Percentiles rank a stretch among this genome's conserved stretches.
These are phyloP conservation scores for Hansenula lynferdii DNA, from an alignment of 1,139 yeast genomes.

Conservation along the genomic window DNA sequence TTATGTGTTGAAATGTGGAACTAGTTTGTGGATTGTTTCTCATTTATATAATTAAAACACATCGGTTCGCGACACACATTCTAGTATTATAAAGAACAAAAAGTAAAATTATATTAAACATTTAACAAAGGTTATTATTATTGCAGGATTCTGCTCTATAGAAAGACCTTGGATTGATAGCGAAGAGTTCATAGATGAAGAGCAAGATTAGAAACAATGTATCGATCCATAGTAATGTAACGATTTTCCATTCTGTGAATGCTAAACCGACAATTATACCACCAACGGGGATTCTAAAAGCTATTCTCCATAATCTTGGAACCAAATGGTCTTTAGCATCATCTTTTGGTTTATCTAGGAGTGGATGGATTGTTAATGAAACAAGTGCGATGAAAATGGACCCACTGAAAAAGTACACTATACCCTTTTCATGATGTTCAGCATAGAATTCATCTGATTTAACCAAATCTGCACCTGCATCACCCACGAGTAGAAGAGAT, in stretches of 20 bases:
- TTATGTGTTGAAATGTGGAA: too few relatives aligned
- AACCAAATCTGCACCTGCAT: conserved; percentile 52
- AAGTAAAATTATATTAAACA: background rate
- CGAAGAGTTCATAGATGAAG: conserved; percentile 12
- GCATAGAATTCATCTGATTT: conserved; percentile 7
- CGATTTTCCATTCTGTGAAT: conserved; percentile 13
- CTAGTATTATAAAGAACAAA: background rate
- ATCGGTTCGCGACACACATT: too few relatives aligned
- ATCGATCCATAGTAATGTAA: conserved; percentile 18
- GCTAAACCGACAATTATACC: conserved; percentile 13
- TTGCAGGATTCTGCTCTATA: background rate
- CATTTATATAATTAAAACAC: too few relatives aligned
- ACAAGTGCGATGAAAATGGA: conserved; percentile 15
- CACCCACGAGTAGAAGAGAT: conserved; percentile 51
- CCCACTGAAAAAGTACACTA: conserved; percentile 15
- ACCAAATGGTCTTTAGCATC: conserved; percentile 7
- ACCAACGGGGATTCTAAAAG: conserved; percentile 18
- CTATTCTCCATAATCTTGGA: conserved; percentile 15
- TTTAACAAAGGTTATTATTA: background rate
- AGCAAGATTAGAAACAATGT: conserved; percentile 11
- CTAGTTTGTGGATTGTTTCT: too few relatives aligned
- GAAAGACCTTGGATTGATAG: conserved; percentile 13
- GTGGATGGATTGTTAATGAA: conserved; percentile 11
- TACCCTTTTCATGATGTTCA: conserved; percentile 19
- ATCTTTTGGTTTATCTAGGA: conserved; percentile 14